Percentiles rank a stretch among this genome's conserved stretches.
Conservation (phyloP, 1,284 basidiomycete species). For the Pholiota adiposa region DNA sequence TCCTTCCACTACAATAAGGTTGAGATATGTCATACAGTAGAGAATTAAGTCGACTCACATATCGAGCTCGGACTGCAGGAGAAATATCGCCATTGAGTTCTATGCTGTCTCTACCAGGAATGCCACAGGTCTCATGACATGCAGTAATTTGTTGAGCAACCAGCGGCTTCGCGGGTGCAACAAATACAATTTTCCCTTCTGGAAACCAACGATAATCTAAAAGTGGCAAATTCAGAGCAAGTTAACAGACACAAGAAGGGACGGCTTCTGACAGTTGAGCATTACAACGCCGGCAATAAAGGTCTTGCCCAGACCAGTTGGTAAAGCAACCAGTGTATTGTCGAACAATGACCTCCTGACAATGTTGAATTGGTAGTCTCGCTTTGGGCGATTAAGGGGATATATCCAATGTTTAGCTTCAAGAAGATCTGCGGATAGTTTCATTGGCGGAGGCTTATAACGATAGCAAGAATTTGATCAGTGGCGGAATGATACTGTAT, state of each 20-base stretch:
- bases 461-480: slow-evolving; percentile 11
- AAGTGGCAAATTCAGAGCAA: not conserved
- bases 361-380: slow-evolving; percentile 97
- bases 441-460: slow-evolving; percentile 76
- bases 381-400: slow-evolving; percentile 86
- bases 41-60: slow-evolving; percentile 50
- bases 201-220: slow-evolving; percentile 94
- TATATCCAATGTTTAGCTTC: slow-evolving; percentile 90
- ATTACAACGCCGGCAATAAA: slow-evolving; percentile 98
- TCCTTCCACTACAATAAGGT: slow-evolving; percentile 65
- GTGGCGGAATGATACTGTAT: not conserved
- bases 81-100: slow-evolving; percentile 85
- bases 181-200: slow-evolving; percentile 91
- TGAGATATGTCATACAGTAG: not conserved
- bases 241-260: not conserved
- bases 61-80: slow-evolving; percentile 52
- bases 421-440: slow-evolving; percentile 74
- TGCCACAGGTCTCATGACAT: slow-evolving; percentile 93
- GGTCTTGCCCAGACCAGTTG: slow-evolving; percentile 97
- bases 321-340: slow-evolving; percentile 93
- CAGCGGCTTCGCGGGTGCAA: slow-evolving; percentile 95
- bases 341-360: slow-evolving; percentile 87
- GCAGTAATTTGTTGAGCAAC: slow-evolving; percentile 96
- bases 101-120: slow-evolving; percentile 85
- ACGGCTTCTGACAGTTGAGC: slow-evolving; percentile 76